Evolutionary conservation across 2,329 filamentous ascomycete genomes (phyloP), one percentile per base, ranked within the genome.

Genomic region (Hypoxylon sp.): DNA sequence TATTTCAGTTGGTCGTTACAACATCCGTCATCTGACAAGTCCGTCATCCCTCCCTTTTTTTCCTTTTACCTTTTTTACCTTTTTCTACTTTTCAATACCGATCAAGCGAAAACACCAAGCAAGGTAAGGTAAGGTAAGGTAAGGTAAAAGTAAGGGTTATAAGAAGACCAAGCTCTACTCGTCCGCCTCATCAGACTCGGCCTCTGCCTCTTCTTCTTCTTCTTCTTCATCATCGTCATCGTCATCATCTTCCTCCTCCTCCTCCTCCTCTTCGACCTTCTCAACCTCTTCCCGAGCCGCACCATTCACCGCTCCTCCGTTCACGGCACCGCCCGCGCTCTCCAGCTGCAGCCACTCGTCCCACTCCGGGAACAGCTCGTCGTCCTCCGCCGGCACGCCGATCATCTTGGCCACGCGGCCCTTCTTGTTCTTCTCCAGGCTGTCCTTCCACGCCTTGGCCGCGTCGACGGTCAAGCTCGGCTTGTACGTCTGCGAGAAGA

Each of bases 401-500:
- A 99, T 86, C 52, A 93, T 84, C 79, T 94, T 91, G 10, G 91
- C 88, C 3, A 98, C 91, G 69, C 95, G 92, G 10, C 85, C 86
- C 83, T 96, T 97, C 77, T 94, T 94, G 55, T 84, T 85, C 79
- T 92, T 92, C 77, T 97, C 94, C 50, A 99, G 79, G 30, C 82
- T 87, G 64, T 89, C 85, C 80, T 97, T 97, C 95, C 94, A 99
- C 65, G 87, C 80, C 62, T 84, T 83, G 4, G 92, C 93, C 0
- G 93, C 83, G 1, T 82, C 85, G 0, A 84, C 80, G 13, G 92
- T 87, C 26, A 89, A 78, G 67, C 90, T 94, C 0, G 95, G 95
- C 81, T 94, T 95, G 80, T 98, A 99, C 2, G 94, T 99, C 79
- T 98, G 94, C 4, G 93, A 88, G 76, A 98, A 97, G 26, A 99